Percentiles rank a stretch among this genome's conserved stretches.
Evolutionary conservation across 768 basidiomycete genomes (phyloP).

Genomic region (Psilocybe azurescens): DNA sequence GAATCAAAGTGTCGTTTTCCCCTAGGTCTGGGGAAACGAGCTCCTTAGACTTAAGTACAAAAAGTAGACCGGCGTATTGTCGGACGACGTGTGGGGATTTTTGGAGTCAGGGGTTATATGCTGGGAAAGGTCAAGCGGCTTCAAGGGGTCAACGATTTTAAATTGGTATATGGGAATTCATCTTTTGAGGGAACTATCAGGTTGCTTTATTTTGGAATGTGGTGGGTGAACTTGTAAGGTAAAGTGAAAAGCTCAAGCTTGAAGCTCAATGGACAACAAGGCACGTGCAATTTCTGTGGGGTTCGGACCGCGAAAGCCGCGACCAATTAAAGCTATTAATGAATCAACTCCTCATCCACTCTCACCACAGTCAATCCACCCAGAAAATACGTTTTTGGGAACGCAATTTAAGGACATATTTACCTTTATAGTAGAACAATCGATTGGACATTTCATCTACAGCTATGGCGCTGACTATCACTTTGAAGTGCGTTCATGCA

Average conservation of each 20-base stretch:
- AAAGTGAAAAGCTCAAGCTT: not conserved
- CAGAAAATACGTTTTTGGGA: constrained; percentile 20
- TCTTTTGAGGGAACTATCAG: not conserved
- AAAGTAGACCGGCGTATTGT: constrained; percentile 24
- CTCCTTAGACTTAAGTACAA: no score
- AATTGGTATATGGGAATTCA: not conserved
- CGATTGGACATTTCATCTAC: constrained; percentile 10
- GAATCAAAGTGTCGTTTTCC: no score
- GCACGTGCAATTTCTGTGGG: not conserved
- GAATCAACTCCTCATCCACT: constrained; percentile 32
- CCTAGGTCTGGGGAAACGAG: no score
- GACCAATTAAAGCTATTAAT: not conserved
- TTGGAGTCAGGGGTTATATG: constrained; percentile 13
- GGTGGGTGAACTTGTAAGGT: no score
- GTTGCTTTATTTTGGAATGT: no score
- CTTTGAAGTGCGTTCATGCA: constrained; percentile 38
- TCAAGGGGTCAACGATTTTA: not conserved
- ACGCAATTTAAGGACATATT: constrained; percentile 17
- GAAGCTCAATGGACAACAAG: not conserved
- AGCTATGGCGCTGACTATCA: constrained; percentile 29
- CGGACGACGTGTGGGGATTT: constrained; percentile 14
- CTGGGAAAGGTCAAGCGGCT: constrained; percentile 1
- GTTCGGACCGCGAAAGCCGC: constrained; percentile 6
- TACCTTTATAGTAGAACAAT: constrained; percentile 8
- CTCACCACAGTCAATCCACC: constrained; percentile 37